Evolutionary conservation across 352 stramenopile genomes (phyloP).

Genomic region (Lagenidium sp.): DNA sequence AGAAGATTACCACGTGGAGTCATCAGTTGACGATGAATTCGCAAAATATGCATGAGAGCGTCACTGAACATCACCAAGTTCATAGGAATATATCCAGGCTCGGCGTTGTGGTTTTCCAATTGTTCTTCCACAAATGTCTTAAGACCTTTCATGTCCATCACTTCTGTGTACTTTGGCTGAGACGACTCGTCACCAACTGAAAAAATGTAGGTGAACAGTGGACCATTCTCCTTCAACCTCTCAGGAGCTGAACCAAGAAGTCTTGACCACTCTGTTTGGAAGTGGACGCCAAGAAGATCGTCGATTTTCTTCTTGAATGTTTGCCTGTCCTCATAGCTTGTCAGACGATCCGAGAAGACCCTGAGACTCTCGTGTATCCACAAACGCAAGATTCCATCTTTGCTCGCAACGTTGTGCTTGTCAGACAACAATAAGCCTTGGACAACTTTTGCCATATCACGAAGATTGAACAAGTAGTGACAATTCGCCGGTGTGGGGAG

Average conservation of each 20-base stretch:
- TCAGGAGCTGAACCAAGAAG: constrained; percentile 49
- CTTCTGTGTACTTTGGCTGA: constrained; percentile 56
- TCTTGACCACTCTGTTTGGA: constrained; percentile 70
- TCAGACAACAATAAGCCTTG: constrained; percentile 75
- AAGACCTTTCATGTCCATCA: constrained; percentile 79
- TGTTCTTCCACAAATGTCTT: constrained; percentile 88
- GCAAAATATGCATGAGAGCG: constrained; percentile 84
- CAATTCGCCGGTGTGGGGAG: constrained; percentile 85
- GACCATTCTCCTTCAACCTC: constrained; percentile 67
- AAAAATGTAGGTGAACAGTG: constrained; percentile 77
- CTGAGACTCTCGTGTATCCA: constrained; percentile 89
- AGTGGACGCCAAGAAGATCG: constrained; percentile 62
- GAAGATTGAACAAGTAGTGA: constrained; percentile 87
- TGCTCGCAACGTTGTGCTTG: constrained; percentile 59
- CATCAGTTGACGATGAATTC: constrained; percentile 87
- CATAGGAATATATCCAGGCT: constrained; percentile 83
- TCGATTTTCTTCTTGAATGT: constrained; percentile 87
- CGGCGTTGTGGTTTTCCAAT: constrained; percentile 88
- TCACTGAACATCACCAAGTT: constrained; percentile 90
- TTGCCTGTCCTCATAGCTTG: constrained; percentile 77
- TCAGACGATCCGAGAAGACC: constrained; percentile 89
- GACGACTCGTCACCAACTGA: constrained; percentile 24
- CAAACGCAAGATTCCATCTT: constrained; percentile 66
- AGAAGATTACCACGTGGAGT: constrained; percentile 87
- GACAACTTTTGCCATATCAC: constrained; percentile 86